These are phyloP conservation scores for Citrus unshiu DNA, from an alignment of 345 rosid species.

Conservation along the genomic window DNA sequence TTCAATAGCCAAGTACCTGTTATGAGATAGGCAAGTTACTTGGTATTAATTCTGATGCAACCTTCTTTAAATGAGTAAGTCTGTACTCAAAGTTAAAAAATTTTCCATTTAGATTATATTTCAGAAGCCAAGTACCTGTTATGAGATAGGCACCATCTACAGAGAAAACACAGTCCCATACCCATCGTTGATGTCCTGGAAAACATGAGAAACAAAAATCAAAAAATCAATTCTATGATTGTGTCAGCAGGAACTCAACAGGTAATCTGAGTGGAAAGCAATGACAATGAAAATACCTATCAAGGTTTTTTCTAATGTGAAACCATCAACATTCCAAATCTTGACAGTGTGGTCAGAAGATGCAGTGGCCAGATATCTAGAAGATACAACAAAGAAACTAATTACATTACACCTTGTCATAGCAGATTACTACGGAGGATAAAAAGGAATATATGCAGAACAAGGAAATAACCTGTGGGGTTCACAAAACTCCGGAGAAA, in stretches of 20 bases:
- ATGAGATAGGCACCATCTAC: slow-evolving; percentile 96
- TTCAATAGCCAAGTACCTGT: slow-evolving; percentile 45
- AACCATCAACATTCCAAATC: slow-evolving; percentile 96
- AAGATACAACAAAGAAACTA: slow-evolving; percentile 8
- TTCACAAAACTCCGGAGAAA: slow-evolving; percentile 82
- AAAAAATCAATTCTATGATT: not conserved
- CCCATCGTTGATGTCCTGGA: slow-evolving; percentile 95
- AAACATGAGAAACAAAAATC: slow-evolving; percentile 4
- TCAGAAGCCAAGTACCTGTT: slow-evolving; percentile 47
- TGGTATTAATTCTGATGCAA: no score
- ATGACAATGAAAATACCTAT: slow-evolving; percentile 36
- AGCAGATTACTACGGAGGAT: not conserved
- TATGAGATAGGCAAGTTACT: slow-evolving; percentile 57
- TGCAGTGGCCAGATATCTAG: slow-evolving; percentile 93
- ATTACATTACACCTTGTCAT: not conserved
- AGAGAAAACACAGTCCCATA: slow-evolving; percentile 98
- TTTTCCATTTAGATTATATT: not conserved
- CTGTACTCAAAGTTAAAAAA: not conserved
- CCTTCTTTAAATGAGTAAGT: not conserved
- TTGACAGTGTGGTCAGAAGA: slow-evolving; percentile 92
- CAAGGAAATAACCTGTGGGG: slow-evolving; percentile 56
- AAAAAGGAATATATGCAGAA: not conserved
- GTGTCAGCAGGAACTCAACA: not conserved
- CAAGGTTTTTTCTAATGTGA: slow-evolving; percentile 83
- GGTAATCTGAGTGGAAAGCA: not conserved